These are phyloP conservation scores for Kodamaea neixiangensis DNA, from an alignment of 805 yeast genomes.

Conservation along the genomic window DNA sequence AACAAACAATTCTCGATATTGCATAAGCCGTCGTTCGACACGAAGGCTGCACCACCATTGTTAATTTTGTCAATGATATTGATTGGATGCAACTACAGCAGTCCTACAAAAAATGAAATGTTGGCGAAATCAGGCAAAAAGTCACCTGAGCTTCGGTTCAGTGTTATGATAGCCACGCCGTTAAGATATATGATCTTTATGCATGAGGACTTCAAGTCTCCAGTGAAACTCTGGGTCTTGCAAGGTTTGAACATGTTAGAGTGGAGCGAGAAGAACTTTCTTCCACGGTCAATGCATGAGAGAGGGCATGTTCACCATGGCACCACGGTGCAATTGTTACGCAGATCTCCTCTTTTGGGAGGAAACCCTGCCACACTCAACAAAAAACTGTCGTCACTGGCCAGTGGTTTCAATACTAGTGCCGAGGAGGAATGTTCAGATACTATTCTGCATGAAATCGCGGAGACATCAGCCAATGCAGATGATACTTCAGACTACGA, in stretches of 20 bases:
- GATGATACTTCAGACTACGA: constrained; percentile 29
- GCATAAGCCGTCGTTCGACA: constrained; percentile 42
- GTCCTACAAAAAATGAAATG: constrained; percentile 16
- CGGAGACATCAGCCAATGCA: background rate
- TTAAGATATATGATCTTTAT: constrained; percentile 71
- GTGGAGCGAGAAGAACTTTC: constrained; percentile 73
- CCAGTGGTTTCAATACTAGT: constrained; percentile 28
- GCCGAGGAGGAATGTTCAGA: constrained; percentile 40
- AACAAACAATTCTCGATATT: constrained; percentile 55
- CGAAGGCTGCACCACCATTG: constrained; percentile 48
- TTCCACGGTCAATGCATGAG: constrained; percentile 72
- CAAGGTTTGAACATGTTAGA: constrained; percentile 76
- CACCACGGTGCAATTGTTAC: constrained; percentile 72
- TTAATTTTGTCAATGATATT: constrained; percentile 56
- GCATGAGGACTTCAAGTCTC: constrained; percentile 72
- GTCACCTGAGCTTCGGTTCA: constrained; percentile 42
- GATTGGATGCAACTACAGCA: constrained; percentile 52
- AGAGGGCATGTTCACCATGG: constrained; percentile 87
- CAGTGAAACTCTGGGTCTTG: constrained; percentile 73
- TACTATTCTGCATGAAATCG: constrained; percentile 14
- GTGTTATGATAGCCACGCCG: constrained; percentile 53
- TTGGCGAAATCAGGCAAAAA: constrained; percentile 20
- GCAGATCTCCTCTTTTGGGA: constrained; percentile 76
- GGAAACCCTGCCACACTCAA: constrained; percentile 55
- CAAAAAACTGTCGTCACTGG: constrained; percentile 22